Evolutionary conservation across 148 eudicot genomes (phyloP).

Genomic region (Fagopyrum homotropicum): DNA sequence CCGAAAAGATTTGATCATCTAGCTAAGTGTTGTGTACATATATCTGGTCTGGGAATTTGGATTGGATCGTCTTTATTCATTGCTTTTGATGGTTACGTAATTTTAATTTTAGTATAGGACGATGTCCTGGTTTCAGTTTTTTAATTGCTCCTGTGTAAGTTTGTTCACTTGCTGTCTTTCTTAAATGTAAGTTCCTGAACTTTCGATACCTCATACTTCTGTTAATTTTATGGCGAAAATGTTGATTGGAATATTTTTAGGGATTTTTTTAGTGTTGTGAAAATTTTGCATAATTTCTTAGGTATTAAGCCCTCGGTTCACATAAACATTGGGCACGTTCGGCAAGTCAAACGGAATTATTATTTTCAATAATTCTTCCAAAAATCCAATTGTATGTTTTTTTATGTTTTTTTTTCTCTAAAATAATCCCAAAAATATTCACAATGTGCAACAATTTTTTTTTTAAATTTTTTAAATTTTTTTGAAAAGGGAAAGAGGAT

Average conservation of each 20-base stretch:
- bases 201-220: neutral
- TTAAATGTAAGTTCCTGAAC: neutral
- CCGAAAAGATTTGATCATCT: neutral
- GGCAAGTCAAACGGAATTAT: too few species aligned
- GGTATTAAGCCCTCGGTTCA: too few species aligned
- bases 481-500: too few species aligned
- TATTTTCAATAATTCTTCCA: too few species aligned
- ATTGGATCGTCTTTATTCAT: neutral
- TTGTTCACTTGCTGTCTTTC: neutral
- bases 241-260: neutral
- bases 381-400: too few species aligned
- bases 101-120: neutral
- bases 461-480: too few species aligned
- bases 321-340: too few species aligned
- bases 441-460: too few species aligned
- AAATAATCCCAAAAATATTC: too few species aligned
- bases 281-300: too few species aligned
- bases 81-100: neutral
- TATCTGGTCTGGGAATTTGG: neutral
- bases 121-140: neutral
- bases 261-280: too few species aligned
- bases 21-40: neutral
- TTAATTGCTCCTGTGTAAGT: neutral
- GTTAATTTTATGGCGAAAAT: neutral
- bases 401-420: too few species aligned